Evolutionary conservation across 164 flowering plant species (phyloP), one percentile per base, ranked within the genome.

Genomic region (Berberis thunbergii): DNA sequence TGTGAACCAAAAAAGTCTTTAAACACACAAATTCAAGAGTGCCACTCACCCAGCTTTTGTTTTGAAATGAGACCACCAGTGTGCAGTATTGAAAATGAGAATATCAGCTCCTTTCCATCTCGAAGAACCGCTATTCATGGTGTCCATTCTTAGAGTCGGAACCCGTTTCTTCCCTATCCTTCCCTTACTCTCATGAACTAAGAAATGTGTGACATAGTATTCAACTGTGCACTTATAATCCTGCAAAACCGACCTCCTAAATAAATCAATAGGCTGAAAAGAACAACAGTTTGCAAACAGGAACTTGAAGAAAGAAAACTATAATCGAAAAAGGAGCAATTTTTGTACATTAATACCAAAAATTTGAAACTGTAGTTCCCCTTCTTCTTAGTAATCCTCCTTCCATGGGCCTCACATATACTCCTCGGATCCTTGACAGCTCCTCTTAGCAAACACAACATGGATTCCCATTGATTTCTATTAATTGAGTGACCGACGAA

Each of bases 11-110:
- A 13, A 4, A 7, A 1, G 45, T 10, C 7, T 5, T 5, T 57
- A 57, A 50, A 42, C 54, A 26, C 13, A n/a, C 43, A 39, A 41
- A 5, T 63, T 63, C 12, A 43, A 53, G 58, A 45, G 48, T 3
- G 50, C 50, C 26, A 67, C 91, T 82, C 68, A 94, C 97, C 99
- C 99, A 46, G 97, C 78, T 83, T 86, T 87, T 9, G 99, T 94
- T 73, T 94, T 94, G 79, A 61, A 73, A 80, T 91, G 97, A n/a
- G 83, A 76, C 99, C 99, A 94, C 99, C 99, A 94, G 79, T 94
- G 96, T 39, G 97, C 99, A 40, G 96, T 81, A 66, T 94, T 91
- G 82, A 94, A 94, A 61, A 94, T 80, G 67, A 94, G 72, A 71
- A 94, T 83, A 78, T 94, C 99, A 71, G 99, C 97, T 62, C 86